Base-by-base conservation (phyloP, 2,329 filamentous ascomycete genomes). In the Xylaria sp. region DNA sequence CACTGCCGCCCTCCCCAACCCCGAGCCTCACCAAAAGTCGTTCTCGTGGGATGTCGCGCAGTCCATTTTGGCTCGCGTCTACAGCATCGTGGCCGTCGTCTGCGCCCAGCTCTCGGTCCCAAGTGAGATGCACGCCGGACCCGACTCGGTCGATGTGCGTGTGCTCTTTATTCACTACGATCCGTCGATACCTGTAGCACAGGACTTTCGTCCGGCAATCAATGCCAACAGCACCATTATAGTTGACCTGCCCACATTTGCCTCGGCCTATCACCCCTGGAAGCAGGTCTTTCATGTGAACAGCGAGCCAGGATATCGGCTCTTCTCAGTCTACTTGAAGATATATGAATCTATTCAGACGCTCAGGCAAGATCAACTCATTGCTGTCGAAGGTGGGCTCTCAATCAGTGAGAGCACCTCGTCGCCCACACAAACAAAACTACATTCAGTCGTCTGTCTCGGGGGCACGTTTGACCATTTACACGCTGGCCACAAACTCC, bases 391-490 rank as follows among this genome's bases (percentile, higher is more conserved):
- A 51, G 86, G 86, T 1, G 88, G 88, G 1, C 78, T 89, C 49
- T 83, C 83, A 28, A 73, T 89, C 64, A 80, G 81, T 39, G 72
- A 80, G 9, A 66, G 69, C n/a, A 41, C 74, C 20, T 59, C 75
- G 2, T 64, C 72, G 6, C 52, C 67, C 25, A 61, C 72, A 18
- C 43, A 75, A 51, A 78, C 78, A 1, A 71, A 72, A 28, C 76
- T 80, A 51, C 88, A 92, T 78, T 82, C 84, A 68, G 86, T 88
- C 15, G 91, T 97, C 59, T 93, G 91, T 62, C 88, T 98, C 13
- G 96, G 95, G 36, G 96, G 96, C 10, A 99, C 96, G 0, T 99
- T 98, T 81, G 96, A 99, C 79, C 94, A 98, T 80, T 87, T 99
- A 25, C 96, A 99, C 78, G 90, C 93, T 3, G 96, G 96, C 6